Base-by-base conservation (phyloP, 2,329 filamentous ascomycete species). In the Talaromyces marneffei region DNA sequence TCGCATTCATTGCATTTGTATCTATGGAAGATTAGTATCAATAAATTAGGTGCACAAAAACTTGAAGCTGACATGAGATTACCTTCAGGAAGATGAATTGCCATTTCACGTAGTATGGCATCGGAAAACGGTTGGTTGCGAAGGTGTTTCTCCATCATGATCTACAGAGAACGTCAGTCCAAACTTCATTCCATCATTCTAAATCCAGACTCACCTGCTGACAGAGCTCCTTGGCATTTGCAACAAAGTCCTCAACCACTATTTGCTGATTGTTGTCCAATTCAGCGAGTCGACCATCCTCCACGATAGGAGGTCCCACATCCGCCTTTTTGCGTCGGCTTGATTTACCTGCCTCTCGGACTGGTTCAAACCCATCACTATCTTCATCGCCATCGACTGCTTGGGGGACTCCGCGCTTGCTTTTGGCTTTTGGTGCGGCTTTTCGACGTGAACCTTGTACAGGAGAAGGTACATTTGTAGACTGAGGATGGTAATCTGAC, bases 391-490 rank as follows among this genome's bases (percentile, higher is more conserved):
- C 76, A n/a, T 72, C 69, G 29, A 70, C 66, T 42, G 66, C 63
- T 16, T 62, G 68, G 14, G 65, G 65, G n/a, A 65, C 53, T 37
- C 66, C 20, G 64, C 66, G 55, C 68, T 66, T 48, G 66, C 67
- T 29, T 66, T 57, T 61, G 2, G 53, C 18, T 23, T 61, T 63
- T 31, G 69, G 71, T 42, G 67, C 67, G 39, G 70, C 65, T n/a
- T 71, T 73, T 29, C 74, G 74, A 33, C 72, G 67, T 50, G 76
- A 72, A 27, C 78, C 75, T 66, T 83, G 81, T 10, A 85, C 68
- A 3, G 87, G 87, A 18, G 87, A 88, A 0, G 87, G 87, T 3
- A 90, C 79, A 65, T 88, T 86, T 1, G 87, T 89, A 0, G 87
- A 89, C 59, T 81, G 74, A 3, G 86, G 84, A 68, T 82, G 77